phyloP scores from a whole-genome alignment of 345 rosid genomes.

The Clausena lansium region DNA sequence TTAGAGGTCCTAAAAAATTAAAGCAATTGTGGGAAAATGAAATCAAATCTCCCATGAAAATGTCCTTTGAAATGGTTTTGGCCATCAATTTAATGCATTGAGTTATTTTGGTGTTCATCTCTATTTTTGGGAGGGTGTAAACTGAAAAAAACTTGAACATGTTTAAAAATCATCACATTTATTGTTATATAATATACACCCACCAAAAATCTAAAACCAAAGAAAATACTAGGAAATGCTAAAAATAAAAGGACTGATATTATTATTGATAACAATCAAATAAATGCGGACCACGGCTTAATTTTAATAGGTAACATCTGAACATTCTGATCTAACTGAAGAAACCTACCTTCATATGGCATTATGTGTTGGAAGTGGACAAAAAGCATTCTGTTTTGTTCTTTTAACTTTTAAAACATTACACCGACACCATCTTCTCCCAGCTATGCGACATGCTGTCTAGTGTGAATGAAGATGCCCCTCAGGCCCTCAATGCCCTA shows the following conservation, averaged over 20 bases:
- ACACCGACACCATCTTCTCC: constrained; percentile 1
- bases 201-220: neutral
- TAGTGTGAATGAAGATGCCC: constrained; percentile 8
- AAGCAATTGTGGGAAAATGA: neutral
- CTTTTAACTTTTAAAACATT: neutral
- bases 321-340: constrained; percentile 20
- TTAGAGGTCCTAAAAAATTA: neutral
- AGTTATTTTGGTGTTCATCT: constrained; percentile 8
- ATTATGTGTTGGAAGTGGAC: constrained; percentile 20
- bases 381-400: constrained; percentile 10
- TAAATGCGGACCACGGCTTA: constrained; percentile 19
- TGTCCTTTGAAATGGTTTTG: neutral
- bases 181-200: neutral
- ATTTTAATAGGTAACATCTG: constrained; percentile 13
- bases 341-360: constrained; percentile 23
- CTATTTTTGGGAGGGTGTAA: too few species aligned
- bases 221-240: neutral
- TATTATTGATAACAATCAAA: constrained; percentile 21
- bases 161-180: neutral
- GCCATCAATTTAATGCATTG: neutral
- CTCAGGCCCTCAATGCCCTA: constrained; percentile 9
- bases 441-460: neutral
- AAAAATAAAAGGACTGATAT: neutral
- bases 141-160: neutral
- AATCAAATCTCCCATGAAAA: neutral